These are phyloP conservation scores for Ophiostoma angusticollis DNA, from an alignment of 2,329 filamentous ascomycete species.

Conservation along the genomic window DNA sequence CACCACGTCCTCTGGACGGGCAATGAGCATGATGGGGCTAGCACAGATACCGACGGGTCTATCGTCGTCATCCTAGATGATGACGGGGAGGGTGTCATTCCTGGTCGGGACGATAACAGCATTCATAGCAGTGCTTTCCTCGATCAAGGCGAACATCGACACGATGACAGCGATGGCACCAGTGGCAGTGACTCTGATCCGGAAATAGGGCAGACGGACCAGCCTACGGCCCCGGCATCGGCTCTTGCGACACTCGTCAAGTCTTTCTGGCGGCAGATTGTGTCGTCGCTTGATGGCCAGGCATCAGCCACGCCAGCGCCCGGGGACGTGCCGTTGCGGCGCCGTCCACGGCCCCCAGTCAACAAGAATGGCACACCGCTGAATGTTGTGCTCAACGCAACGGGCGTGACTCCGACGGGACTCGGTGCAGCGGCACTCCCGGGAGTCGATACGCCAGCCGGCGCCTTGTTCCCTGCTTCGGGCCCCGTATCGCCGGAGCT, in stretches of 20 bases:
- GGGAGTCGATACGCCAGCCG: conserved; percentile 27
- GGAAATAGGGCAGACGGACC: neutral
- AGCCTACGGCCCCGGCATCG: neutral
- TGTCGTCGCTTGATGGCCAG: conserved; percentile 29
- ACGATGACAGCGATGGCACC: neutral
- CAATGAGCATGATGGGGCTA: conserved; percentile 17
- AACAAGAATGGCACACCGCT: no score
- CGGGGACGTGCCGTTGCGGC: neutral
- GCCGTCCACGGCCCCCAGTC: neutral
- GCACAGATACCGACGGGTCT: conserved; percentile 4
- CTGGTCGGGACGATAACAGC: conserved; percentile 16
- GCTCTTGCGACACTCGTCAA: conserved; percentile 31
- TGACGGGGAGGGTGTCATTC: conserved; percentile 7
- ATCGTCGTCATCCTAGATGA: conserved; percentile 6
- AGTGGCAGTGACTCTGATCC: neutral
- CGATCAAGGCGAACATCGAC: neutral
- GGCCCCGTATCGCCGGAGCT: conserved; percentile 25
- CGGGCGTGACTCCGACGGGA: conserved; percentile 23
- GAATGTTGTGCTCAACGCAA: conserved; percentile 25
- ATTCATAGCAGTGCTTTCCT: conserved; percentile 11
- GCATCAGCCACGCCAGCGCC: conserved; percentile 11
- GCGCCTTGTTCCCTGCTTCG: conserved; percentile 20
- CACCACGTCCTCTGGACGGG: conserved; percentile 59
- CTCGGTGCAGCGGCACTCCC: conserved; percentile 38
- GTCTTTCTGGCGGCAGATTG: conserved; percentile 31